phyloP scores from a whole-genome alignment of 164 flowering plant species.

The Piper longum region DNA sequence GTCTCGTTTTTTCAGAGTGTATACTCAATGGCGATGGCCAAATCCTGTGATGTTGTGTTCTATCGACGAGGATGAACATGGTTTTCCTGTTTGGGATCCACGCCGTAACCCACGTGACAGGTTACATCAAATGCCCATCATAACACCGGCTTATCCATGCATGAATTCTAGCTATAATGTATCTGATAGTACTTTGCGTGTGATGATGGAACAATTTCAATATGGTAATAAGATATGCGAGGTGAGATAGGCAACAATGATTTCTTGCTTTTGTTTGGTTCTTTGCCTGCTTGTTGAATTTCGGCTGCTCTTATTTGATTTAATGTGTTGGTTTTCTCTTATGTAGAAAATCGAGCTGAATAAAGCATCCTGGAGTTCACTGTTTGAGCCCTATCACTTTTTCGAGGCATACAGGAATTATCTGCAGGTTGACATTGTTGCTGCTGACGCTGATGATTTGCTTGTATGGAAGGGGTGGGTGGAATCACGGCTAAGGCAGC shows the following conservation, averaged over 20 bases:
- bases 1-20: constrained; percentile 83
- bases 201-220: constrained; percentile 89
- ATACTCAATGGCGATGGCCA: constrained; percentile 99
- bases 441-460: constrained; percentile 76
- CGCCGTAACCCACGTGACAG: constrained; percentile 78
- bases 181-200: constrained; percentile 76
- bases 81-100: constrained; percentile 89
- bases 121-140: constrained; percentile 89
- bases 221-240: constrained; percentile 68
- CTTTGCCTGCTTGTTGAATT: background rate
- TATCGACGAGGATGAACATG: constrained; percentile 83
- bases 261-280: background rate
- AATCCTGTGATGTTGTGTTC: constrained; percentile 93
- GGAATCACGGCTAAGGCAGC: constrained; percentile 84
- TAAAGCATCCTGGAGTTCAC: constrained; percentile 57
- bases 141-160: constrained; percentile 97
- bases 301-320: background rate
- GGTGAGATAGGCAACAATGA: constrained; percentile 25
- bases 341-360: constrained; percentile 78
- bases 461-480: constrained; percentile 98
- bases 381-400: constrained; percentile 81
- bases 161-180: constrained; percentile 99
- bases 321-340: background rate
- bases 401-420: constrained; percentile 84
- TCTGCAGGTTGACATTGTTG: constrained; percentile 85